Percentiles rank a stretch among this genome's conserved stretches.
These are phyloP conservation scores for Botrytis porri DNA, from an alignment of 2,329 filamentous ascomycete genomes.

Conservation along the genomic window DNA sequence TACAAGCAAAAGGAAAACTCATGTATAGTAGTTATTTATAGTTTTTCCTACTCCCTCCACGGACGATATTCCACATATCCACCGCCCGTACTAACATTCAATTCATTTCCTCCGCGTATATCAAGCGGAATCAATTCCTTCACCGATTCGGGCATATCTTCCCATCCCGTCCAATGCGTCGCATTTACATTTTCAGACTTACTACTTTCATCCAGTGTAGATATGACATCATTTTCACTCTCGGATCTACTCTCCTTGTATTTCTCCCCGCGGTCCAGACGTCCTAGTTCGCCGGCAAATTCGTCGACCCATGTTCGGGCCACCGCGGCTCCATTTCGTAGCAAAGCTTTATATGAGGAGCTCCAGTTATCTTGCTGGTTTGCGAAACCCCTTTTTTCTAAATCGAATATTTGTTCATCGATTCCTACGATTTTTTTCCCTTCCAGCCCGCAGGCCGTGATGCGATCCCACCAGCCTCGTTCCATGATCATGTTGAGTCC, in stretches of 20 bases:
- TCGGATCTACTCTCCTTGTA: background rate
- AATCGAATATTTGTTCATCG: background rate
- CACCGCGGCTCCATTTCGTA: background rate
- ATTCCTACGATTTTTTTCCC: constrained; percentile 79
- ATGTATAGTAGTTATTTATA: too few relatives aligned
- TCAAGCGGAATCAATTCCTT: background rate
- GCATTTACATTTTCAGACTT: too few relatives aligned
- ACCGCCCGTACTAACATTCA: background rate
- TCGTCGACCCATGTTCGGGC: background rate
- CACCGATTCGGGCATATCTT: background rate
- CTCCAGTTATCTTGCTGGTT: too few relatives aligned
- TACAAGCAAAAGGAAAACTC: too few relatives aligned
- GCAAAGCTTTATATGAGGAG: too few relatives aligned
- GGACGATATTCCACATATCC: background rate
- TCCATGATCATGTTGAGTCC: constrained; percentile 74
- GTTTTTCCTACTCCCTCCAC: background rate
- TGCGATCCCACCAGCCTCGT: constrained; percentile 63
- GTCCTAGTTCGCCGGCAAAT: background rate
- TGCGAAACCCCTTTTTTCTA: background rate
- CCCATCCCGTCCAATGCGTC: background rate
- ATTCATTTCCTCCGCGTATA: constrained; percentile 1
- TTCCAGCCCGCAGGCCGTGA: constrained; percentile 85
- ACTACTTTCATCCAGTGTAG: background rate
- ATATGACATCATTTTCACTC: background rate
- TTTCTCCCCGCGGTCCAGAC: background rate